A percentile compares a stretch with the other conserved stretches of the same genome.
Evolutionary conservation across 371 early-diverging fungal genomes (phyloP).

Genomic region (Rhizomucor pusillus): DNA sequence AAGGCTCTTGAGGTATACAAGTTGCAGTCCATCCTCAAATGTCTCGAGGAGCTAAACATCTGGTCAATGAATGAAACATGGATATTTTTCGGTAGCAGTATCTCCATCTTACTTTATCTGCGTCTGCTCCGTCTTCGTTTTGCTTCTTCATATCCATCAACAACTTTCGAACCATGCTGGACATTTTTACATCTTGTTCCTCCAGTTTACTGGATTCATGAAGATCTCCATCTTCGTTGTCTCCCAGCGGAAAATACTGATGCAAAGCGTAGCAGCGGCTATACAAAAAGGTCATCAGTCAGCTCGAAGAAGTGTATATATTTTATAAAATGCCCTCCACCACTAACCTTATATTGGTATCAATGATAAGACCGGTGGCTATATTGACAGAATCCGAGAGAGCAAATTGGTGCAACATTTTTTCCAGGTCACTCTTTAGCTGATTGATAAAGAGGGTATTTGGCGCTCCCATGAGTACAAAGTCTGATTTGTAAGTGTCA

Average conservation of each 20-base stretch:
- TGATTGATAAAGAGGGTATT: constrained; percentile 45
- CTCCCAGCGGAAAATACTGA: constrained; percentile 3
- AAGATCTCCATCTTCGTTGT: no score
- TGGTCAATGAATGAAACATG: no score
- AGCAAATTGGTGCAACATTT: constrained; percentile 42
- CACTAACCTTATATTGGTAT: constrained; percentile 48
- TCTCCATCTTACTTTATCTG: constrained; percentile 29
- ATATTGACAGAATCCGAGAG: constrained; percentile 40
- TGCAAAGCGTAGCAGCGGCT: constrained; percentile 39
- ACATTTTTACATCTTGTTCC: constrained; percentile 15
- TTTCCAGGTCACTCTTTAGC: constrained; percentile 53
- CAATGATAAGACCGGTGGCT: constrained; percentile 54
- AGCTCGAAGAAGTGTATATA: not conserved
- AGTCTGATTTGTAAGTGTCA: constrained; percentile 58
- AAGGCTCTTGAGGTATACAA: constrained; percentile 39
- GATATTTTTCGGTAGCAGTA: not conserved
- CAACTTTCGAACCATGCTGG: constrained; percentile 27
- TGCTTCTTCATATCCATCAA: constrained; percentile 25
- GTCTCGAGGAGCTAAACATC: constrained; percentile 18
- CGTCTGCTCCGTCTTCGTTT: constrained; percentile 13
- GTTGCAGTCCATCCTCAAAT: constrained; percentile 41
- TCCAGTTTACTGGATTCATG: constrained; percentile 12
- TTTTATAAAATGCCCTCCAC: constrained; percentile 6
- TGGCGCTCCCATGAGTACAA: constrained; percentile 62
- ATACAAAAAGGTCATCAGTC: constrained; percentile 1